Evolutionary conservation across 202 grass and related monocot genomes (phyloP).

Genomic region (Zoysia matrella): DNA sequence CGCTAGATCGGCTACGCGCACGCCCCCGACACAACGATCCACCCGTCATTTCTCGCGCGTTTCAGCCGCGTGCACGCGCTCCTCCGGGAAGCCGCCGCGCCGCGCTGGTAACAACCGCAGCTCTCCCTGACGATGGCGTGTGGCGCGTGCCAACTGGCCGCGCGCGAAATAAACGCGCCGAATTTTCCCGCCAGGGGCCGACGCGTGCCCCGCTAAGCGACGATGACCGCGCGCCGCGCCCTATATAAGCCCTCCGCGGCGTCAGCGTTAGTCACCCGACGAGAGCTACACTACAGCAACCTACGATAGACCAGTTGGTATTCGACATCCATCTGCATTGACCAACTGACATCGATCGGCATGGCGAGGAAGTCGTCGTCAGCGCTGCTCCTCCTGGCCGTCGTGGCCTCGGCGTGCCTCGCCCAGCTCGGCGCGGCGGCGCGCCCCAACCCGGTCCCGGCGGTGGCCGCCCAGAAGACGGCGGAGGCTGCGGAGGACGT

Average conservation of each 20-base stretch:
- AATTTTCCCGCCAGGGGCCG: conserved; percentile 36
- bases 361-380: conserved; percentile 37
- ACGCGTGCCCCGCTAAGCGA: too few relatives aligned
- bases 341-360: background rate
- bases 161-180: conserved; percentile 59
- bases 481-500: conserved; percentile 1
- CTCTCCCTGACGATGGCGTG: too few relatives aligned
- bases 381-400: conserved; percentile 44
- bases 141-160: background rate
- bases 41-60: background rate
- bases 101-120: background rate
- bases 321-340: background rate
- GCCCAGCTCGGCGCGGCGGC: conserved; percentile 41
- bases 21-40: background rate
- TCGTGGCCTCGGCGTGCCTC: conserved; percentile 26
- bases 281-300: conserved; percentile 29
- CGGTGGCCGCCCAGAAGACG: background rate
- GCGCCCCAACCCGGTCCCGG: conserved; percentile 40
- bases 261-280: conserved; percentile 31
- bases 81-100: too few relatives aligned
- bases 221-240: background rate
- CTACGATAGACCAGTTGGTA: background rate
- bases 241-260: conserved; percentile 44
- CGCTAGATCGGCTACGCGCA: background rate
- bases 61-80: too few relatives aligned